Percentiles rank a stretch among this genome's conserved stretches.
Conservation (phyloP, 805 yeast species). For the Ogataea salicorniae region DNA sequence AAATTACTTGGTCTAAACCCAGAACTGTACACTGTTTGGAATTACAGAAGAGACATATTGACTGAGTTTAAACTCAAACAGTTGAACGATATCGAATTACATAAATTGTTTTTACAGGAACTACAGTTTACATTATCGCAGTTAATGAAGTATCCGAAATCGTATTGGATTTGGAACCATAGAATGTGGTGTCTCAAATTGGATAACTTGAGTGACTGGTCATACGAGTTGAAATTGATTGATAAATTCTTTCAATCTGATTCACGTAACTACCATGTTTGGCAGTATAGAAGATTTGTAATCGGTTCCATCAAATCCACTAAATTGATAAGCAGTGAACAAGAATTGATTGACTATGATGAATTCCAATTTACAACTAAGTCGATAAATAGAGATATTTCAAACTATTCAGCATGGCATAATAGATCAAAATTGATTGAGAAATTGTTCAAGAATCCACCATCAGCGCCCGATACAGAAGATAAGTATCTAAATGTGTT, state of each 20-base stretch:
- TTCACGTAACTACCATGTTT: slow-evolving; percentile 86
- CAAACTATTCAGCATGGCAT: slow-evolving; percentile 96
- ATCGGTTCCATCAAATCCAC: slow-evolving; percentile 32
- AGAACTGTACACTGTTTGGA: slow-evolving; percentile 88
- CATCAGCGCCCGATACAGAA: slow-evolving; percentile 5
- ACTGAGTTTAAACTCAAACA: slow-evolving; percentile 24
- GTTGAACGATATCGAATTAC: slow-evolving; percentile 13
- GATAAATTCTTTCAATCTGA: slow-evolving; percentile 65
- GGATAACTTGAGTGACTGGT: slow-evolving; percentile 53
- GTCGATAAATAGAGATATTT: slow-evolving; percentile 76
- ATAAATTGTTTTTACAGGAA: slow-evolving; percentile 46
- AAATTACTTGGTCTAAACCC: slow-evolving; percentile 64
- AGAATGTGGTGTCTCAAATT: slow-evolving; percentile 72
- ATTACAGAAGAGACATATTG: slow-evolving; percentile 73
- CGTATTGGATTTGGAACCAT: slow-evolving; percentile 97
- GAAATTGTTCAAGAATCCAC: slow-evolving; percentile 34
- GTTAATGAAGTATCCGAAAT: slow-evolving; percentile 70
- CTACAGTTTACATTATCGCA: slow-evolving; percentile 53
- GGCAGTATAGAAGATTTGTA: slow-evolving; percentile 86
- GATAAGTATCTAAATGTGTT: slow-evolving; percentile 17
- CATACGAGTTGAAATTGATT: slow-evolving; percentile 64
- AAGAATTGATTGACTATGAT: slow-evolving; percentile 25
- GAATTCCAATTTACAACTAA: slow-evolving; percentile 77
- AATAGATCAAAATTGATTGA: slow-evolving; percentile 71
- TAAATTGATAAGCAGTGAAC: slow-evolving; percentile 4